Conservation (phyloP, 805 yeast genomes). For the Priceomyces haplophilus region DNA sequence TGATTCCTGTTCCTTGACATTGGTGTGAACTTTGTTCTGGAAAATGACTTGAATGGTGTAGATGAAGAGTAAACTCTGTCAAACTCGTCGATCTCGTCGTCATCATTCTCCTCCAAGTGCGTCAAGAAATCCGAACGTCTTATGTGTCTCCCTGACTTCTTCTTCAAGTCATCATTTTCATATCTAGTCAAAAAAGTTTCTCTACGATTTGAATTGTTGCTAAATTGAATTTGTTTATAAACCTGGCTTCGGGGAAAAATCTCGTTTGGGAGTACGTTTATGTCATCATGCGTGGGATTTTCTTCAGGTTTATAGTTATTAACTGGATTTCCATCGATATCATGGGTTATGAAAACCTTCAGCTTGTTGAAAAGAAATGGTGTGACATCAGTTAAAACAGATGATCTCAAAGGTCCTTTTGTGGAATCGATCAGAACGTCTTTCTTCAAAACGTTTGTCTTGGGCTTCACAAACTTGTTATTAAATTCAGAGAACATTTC, state of each 20-base stretch:
- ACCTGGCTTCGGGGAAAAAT: constrained; percentile 3
- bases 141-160: not conserved
- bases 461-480: constrained; percentile 59
- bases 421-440: constrained; percentile 66
- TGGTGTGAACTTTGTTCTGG: constrained; percentile 1
- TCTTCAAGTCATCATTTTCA: constrained; percentile 2
- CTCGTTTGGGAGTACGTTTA: no score
- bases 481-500: constrained; percentile 65
- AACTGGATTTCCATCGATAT: constrained; percentile 35
- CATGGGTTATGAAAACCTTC: constrained; percentile 52
- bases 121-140: constrained; percentile 1
- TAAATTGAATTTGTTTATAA: not conserved
- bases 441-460: constrained; percentile 46
- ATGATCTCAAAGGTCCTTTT: constrained; percentile 25
- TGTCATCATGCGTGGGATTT: not conserved
- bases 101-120: constrained; percentile 6
- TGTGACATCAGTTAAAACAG: constrained; percentile 18
- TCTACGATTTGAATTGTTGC: constrained; percentile 1
- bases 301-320: constrained; percentile 11
- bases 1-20: not conserved
- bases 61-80: constrained; percentile 10
- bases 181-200: not conserved
- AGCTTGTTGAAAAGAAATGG: constrained; percentile 30
- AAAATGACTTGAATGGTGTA: constrained; percentile 12
- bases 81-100: constrained; percentile 8